Percentiles rank a stretch among this genome's conserved stretches.
Evolutionary conservation across 1,139 yeast genomes (phyloP).

Genomic region (Blastobotrys malaysiensis): DNA sequence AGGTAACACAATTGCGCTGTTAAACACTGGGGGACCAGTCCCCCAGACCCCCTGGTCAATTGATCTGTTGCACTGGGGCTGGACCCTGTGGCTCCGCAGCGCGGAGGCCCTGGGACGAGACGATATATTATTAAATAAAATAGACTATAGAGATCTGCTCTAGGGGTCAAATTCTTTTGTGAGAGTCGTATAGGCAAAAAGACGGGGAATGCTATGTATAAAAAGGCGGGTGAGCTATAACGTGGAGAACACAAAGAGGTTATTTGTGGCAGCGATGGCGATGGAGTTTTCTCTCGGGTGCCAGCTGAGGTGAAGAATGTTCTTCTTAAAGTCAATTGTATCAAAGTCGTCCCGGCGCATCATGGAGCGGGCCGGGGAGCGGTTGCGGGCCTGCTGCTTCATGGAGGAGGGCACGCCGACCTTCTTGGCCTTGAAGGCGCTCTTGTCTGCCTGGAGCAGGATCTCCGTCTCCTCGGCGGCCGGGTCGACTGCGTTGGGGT

Average conservation of each 20-base stretch:
- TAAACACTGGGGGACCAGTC: neutral
- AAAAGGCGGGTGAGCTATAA: conserved; percentile 17
- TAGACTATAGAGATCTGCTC: neutral
- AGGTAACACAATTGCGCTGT: too few species aligned
- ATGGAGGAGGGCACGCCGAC: conserved; percentile 37
- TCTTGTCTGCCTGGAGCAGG: conserved; percentile 93
- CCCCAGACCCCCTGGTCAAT: too few species aligned
- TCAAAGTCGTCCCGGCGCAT: conserved; percentile 55
- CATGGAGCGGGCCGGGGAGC: conserved; percentile 27
- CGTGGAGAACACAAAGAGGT: conserved; percentile 44
- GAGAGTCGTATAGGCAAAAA: neutral
- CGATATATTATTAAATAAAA: neutral
- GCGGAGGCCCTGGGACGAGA: neutral
- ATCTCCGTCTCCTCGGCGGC: conserved; percentile 64
- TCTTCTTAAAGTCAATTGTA: conserved; percentile 88
- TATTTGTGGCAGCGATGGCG: conserved; percentile 98
- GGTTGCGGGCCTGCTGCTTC: conserved; percentile 18
- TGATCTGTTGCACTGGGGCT: too few species aligned
- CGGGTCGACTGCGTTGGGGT: conserved; percentile 64
- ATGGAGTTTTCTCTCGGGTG: conserved; percentile 96
- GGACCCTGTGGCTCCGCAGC: too few species aligned
- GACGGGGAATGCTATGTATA: neutral
- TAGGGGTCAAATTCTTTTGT: neutral
- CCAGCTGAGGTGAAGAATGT: conserved; percentile 95
- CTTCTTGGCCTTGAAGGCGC: conserved; percentile 85